Base-by-base conservation (phyloP, 2,329 filamentous ascomycete species). In the Alternaria longipes region DNA sequence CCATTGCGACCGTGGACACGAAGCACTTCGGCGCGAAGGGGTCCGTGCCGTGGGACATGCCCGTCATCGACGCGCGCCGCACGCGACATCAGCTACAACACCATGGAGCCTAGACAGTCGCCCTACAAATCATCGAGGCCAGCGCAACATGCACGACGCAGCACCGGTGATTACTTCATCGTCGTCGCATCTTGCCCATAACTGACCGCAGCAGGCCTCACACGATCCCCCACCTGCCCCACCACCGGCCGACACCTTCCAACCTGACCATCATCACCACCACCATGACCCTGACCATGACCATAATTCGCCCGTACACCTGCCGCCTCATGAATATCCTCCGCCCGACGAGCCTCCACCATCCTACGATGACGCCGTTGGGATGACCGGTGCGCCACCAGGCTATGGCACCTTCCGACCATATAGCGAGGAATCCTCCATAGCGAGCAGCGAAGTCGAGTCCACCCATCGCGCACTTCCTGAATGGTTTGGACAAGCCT, bases 351-450 rank as follows among this genome's bases (percentile, higher is more conserved):
- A 72, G 26, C 70, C 74, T 16, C 76, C 74, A 8, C 76, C 76
- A 4, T 77, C 75, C 2, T 78, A 78, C 50, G 68, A 77, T 20
- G 74, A 76, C 51, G 72, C 74, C 5, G 74, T 68, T 3, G 66
- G 66, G 2, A 70, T 69, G 16, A 55, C 64, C 3, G 56, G 57
- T 14, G 59, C 71, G 4, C 76, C 75, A 1, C 71, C 72, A 34
- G 63, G 70, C 49, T 78, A 78, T 41, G 75, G 75, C 52, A 70
- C 72, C 41, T 73, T 74, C 55, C 60, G 61, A 45, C 68, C 71
- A 3, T 76, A 72, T 51, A 62, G 64, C n/a, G 73, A 76, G 36
- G 67, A 64, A 18, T 76, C 74, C 12, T 77, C 76, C 0, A 56
- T 66, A 32, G 65, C 70, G 9, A 78, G 71, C 61, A 77, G 71